phyloP scores from a whole-genome alignment of 441 rosid species.

The Adansonia grandidieri region DNA sequence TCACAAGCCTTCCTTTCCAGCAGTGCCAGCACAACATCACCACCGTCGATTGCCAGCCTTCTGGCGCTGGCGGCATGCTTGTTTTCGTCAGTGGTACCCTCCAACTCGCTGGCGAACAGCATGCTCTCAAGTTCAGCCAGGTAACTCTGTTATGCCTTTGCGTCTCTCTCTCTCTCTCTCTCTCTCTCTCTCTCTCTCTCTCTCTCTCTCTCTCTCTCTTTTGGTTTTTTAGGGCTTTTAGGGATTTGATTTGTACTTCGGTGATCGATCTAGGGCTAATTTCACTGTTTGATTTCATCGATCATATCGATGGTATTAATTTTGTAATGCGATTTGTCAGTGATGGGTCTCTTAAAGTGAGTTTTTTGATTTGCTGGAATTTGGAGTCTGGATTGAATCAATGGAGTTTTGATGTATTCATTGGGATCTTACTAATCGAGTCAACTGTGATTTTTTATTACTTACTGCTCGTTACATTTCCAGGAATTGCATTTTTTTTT shows the following conservation, averaged over 20 bases:
- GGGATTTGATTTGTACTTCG: too few species aligned
- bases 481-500: neutral
- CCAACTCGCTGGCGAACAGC: constrained; percentile 64
- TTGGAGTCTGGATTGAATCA: neutral
- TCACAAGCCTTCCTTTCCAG: constrained; percentile 77
- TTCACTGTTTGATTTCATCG: too few species aligned
- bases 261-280: too few species aligned
- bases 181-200: neutral
- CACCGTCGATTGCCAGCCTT: constrained; percentile 93
- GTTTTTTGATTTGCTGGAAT: neutral
- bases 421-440: too few species aligned
- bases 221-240: neutral
- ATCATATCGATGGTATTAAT: too few species aligned
- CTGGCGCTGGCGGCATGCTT: constrained; percentile 90
- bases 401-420: neutral
- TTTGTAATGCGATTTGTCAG: too few species aligned
- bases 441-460: neutral
- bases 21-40: constrained; percentile 85
- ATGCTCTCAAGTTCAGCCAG: constrained; percentile 67
- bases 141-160: constrained; percentile 30
- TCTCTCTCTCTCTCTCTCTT: too few species aligned
- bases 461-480: too few species aligned
- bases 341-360: too few species aligned
- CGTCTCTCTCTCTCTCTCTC: too few species aligned
- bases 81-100: constrained; percentile 92